Conservation (phyloP, 768 basidiomycete genomes). For the Lactifluus hygrophoroides region DNA sequence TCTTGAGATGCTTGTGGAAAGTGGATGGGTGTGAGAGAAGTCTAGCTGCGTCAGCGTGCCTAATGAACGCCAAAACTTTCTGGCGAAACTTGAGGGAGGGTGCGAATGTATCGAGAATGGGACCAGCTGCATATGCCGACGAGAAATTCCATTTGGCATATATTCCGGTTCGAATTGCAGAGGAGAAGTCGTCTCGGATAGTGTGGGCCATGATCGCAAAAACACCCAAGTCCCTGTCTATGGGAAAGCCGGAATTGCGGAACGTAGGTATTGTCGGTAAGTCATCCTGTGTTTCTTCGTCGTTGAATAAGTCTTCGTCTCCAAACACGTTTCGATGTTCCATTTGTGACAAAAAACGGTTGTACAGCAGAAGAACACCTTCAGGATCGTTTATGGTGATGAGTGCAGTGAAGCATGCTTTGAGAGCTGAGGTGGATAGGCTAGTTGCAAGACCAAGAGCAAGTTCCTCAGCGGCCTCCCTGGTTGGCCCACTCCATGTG, state of each 20-base stretch:
- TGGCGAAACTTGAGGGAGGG: constrained; percentile 34
- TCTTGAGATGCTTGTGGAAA: constrained; percentile 42
- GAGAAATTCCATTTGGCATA: constrained; percentile 32
- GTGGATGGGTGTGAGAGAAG: constrained; percentile 42
- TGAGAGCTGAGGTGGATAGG: constrained; percentile 40
- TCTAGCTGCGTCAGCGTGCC: constrained; percentile 43
- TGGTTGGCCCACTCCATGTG: constrained; percentile 1
- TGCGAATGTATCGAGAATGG: constrained; percentile 33
- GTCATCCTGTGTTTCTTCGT: background rate
- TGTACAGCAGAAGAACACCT: constrained; percentile 36
- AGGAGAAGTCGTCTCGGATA: constrained; percentile 47
- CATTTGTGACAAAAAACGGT: constrained; percentile 3
- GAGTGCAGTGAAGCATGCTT: constrained; percentile 40
- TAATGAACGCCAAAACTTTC: constrained; percentile 39
- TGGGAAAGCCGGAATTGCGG: background rate
- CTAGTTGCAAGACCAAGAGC: constrained; percentile 33
- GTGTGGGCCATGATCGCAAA: constrained; percentile 54
- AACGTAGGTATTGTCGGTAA: background rate
- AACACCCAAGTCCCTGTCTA: constrained; percentile 34
- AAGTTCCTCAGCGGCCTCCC: constrained; percentile 26
- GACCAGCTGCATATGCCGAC: constrained; percentile 26
- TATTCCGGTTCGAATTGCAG: constrained; percentile 40
- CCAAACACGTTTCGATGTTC: background rate
- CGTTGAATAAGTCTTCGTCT: background rate
- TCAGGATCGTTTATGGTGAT: constrained; percentile 35